Percentiles rank a stretch among this genome's conserved stretches.
phyloP scores from a whole-genome alignment of 257 asterid species.

The Cruciata laevipes region DNA sequence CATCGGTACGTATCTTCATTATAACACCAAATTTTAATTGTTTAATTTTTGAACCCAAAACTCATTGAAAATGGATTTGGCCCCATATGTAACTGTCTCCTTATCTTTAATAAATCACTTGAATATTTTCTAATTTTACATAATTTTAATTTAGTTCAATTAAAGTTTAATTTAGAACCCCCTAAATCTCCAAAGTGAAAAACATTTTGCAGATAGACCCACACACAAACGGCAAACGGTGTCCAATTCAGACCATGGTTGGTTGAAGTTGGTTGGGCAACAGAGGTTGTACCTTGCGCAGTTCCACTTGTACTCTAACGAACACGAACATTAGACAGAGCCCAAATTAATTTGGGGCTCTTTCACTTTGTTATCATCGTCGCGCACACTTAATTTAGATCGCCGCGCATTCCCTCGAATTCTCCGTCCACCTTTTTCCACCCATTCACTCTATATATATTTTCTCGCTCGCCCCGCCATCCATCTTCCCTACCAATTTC shows the following conservation, averaged over 20 bases:
- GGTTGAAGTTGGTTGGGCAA: constrained; percentile 11
- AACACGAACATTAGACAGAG: not conserved
- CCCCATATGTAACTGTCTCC: no score
- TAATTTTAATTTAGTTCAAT: no score
- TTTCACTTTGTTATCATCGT: constrained; percentile 20
- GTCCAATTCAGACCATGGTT: not conserved
- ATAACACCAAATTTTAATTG: no score
- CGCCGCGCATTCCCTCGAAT: constrained; percentile 13
- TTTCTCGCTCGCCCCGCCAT: not conserved
- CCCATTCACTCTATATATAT: not conserved
- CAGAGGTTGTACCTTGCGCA: no score
- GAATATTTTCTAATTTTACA: no score
- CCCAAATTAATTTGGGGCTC: not conserved
- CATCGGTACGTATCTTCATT: no score
- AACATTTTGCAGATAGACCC: not conserved
- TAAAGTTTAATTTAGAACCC: no score
- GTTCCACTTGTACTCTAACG: not conserved
- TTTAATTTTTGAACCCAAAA: no score
- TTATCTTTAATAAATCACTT: no score
- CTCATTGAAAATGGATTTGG: no score
- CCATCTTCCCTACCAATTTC: not conserved
- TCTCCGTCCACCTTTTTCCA: constrained; percentile 14
- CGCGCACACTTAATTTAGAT: constrained; percentile 14
- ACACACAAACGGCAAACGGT: not conserved
- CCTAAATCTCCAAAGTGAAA: no score